Percentiles rank a stretch among this genome's conserved stretches.
Conservation (phyloP, 345 rosid genomes). For the Brassica rapa region DNA sequence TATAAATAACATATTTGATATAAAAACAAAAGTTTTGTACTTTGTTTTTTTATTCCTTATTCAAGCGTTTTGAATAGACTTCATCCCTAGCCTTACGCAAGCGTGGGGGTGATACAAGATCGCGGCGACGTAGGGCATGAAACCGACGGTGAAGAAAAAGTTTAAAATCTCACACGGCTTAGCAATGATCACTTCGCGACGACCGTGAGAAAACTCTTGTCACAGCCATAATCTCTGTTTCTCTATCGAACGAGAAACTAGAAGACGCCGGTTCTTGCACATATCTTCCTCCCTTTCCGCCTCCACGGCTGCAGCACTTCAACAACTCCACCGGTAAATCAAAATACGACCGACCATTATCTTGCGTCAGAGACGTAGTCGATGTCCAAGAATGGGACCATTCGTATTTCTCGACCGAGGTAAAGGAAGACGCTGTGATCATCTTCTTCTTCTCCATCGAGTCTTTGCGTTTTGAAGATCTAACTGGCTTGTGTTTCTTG, state of each 20-base stretch:
- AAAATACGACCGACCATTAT: slow-evolving; percentile 47
- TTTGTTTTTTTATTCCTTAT: not conserved
- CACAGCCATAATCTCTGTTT: slow-evolving; percentile 32
- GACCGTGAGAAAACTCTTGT: slow-evolving; percentile 49
- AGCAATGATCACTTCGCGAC: slow-evolving; percentile 36
- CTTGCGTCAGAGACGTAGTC: slow-evolving; percentile 46
- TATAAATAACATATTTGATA: not conserved
- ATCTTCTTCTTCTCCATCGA: slow-evolving; percentile 42
- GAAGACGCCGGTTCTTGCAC: slow-evolving; percentile 63
- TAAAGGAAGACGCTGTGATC: slow-evolving; percentile 34
- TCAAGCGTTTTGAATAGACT: slow-evolving; percentile 60
- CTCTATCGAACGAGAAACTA: slow-evolving; percentile 68
- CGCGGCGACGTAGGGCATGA: slow-evolving; percentile 57
- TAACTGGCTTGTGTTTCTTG: slow-evolving; percentile 56
- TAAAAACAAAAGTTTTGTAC: not conserved
- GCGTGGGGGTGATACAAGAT: slow-evolving; percentile 69
- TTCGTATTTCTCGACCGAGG: slow-evolving; percentile 78
- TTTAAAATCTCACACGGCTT: slow-evolving; percentile 71
- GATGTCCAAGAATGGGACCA: slow-evolving; percentile 82
- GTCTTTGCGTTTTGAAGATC: slow-evolving; percentile 34
- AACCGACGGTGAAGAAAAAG: slow-evolving; percentile 42
- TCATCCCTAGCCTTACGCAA: slow-evolving; percentile 56
- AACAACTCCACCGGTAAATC: slow-evolving; percentile 74
- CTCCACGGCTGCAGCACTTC: slow-evolving; percentile 28
- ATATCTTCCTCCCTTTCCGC: slow-evolving; percentile 46